Evolutionary conservation across 257 asterid genomes (phyloP).

Genomic region (Nicotiana sylvestris): DNA sequence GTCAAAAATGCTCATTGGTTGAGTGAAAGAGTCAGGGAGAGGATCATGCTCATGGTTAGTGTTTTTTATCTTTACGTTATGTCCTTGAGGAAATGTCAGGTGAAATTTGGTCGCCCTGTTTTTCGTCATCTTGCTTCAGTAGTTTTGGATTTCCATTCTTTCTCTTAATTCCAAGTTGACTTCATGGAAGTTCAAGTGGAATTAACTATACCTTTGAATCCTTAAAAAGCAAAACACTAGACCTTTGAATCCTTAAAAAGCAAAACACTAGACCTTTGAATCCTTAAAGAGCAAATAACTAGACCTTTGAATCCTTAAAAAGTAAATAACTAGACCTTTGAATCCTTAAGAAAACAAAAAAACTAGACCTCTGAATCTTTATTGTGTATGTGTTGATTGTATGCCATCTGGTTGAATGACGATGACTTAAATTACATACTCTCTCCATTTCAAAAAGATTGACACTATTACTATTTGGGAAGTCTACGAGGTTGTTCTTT

Average conservation of each 20-base stretch:
- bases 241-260: neutral
- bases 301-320: neutral
- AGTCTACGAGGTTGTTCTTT: too few relatives aligned
- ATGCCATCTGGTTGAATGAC: neutral
- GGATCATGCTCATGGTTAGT: conserved; percentile 22
- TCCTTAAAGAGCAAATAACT: neutral
- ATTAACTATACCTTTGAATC: neutral
- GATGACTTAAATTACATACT: too few relatives aligned
- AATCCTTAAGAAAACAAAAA: neutral
- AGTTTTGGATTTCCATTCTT: neutral
- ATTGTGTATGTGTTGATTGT: neutral
- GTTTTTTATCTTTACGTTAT: neutral
- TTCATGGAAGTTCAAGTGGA: neutral
- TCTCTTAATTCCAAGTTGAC: neutral
- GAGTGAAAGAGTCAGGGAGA: conserved; percentile 21
- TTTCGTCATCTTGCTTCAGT: neutral
- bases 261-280: neutral
- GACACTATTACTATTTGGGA: too few relatives aligned
- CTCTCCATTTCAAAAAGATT: too few relatives aligned
- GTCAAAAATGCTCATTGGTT: conserved; percentile 17
- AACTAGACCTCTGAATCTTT: neutral
- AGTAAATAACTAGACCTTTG: neutral
- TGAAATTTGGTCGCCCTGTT: neutral
- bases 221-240: neutral
- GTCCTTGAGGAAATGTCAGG: neutral